Evolutionary conservation across 192 early-diverging fungal species (phyloP), one percentile per base, ranked within the genome.

Genomic region (Coemansia sp.): DNA sequence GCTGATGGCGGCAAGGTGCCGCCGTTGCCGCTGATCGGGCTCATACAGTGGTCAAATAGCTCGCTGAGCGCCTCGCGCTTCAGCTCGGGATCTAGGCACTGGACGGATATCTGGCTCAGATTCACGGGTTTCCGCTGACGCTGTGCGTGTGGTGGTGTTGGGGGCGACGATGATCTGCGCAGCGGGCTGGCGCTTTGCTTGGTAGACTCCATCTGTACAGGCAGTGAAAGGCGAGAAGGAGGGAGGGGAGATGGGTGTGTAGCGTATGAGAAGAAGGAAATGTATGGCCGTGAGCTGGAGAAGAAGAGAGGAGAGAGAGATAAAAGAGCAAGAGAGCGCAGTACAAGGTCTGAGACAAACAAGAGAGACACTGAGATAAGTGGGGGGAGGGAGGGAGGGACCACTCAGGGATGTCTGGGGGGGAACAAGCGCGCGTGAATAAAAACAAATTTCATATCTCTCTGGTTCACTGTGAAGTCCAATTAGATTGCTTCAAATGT

Each of bases 1-100:
- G 35, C 17, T 14, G 56, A 2, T 1, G 56, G 32, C 3, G 56
- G 60, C 59, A 42, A n/a, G 41, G 42, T 49, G 22, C n/a, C n/a
- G n/a, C n/a, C n/a, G n/a, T n/a, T n/a, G n/a, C n/a, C n/a, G n/a
- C 36, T 49, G 14, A 80, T 67, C 11, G 77, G 77, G 22, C 73
- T 71, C 79, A 82, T 82, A 56, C 79, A 82, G 70, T 82, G 73
- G 64, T 82, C 79, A n/a, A 82, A 82, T 29, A 82, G 67, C 73
- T 82, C 79, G 67, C 79, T 76, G 11, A 82, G 70, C 12, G 79
- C 79, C 60, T 72, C 79, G 61, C 73, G 79, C 61, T 82, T 82
- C 19, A 82, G 46, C 10, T 76, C 79, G 10, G 73, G 73, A 56
- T 82, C 73, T 14, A 70, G 59, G 60, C 70, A 82, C 70, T 82